These are phyloP conservation scores for Fusarium sp. DNA, from an alignment of 2,329 filamentous ascomycete genomes.

Conservation along the genomic window DNA sequence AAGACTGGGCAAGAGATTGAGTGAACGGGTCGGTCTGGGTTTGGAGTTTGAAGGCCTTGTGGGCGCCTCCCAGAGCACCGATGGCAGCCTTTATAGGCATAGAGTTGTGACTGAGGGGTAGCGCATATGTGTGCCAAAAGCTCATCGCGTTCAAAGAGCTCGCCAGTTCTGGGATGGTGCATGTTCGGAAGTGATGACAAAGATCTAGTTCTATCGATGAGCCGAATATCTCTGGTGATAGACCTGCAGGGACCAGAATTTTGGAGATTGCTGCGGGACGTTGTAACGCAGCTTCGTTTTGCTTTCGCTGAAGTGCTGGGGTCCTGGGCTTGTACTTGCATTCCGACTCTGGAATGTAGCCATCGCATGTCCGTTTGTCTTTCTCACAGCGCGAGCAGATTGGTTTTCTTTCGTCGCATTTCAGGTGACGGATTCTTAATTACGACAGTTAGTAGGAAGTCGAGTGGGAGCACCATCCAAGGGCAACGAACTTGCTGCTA, in stretches of 20 bases:
- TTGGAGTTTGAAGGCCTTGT: slow-evolving; percentile 23
- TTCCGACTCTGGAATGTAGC: background rate
- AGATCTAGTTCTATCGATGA: slow-evolving; percentile 10
- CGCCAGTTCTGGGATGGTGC: background rate
- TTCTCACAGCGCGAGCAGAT: slow-evolving; percentile 22
- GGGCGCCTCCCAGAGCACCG: slow-evolving; percentile 22
- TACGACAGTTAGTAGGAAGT: background rate
- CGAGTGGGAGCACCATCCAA: rapidly evolving
- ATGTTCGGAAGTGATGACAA: slow-evolving; percentile 24
- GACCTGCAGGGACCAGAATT: slow-evolving; percentile 2
- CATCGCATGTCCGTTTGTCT: slow-evolving; percentile 21
- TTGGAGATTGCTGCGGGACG: background rate
- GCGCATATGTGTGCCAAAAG: slow-evolving; percentile 13
- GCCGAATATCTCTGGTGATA: slow-evolving; percentile 1
- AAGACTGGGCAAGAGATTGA: slow-evolving; percentile 2
- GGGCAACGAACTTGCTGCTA: slow-evolving; percentile 15
- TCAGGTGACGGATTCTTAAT: slow-evolving; percentile 26
- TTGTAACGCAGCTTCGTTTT: background rate
- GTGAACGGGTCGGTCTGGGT: background rate
- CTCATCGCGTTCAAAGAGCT: background rate
- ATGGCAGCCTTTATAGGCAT: slow-evolving; percentile 5
- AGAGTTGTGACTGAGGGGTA: slow-evolving; percentile 17
- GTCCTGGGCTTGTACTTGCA: background rate
- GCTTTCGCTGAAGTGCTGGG: background rate
- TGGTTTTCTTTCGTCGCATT: slow-evolving; percentile 32